Evolutionary conservation across 1,139 yeast species (phyloP).

Genomic region (Pneumocystis oryctolagi): DNA sequence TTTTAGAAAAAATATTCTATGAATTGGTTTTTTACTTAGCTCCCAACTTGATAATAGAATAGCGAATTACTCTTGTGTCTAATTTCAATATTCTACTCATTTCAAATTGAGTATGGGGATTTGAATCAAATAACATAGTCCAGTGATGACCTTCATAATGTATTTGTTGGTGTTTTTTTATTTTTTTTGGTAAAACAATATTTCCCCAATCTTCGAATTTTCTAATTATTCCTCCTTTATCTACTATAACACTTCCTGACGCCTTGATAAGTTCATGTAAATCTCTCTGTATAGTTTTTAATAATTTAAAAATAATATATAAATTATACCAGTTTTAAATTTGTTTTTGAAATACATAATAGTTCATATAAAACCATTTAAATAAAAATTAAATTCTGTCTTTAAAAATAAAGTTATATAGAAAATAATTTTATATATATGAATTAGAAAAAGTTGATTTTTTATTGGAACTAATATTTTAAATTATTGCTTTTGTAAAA

Average conservation of each 20-base stretch:
- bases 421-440: conserved; percentile 25
- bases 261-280: conserved; percentile 51
- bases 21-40: conserved; percentile 21
- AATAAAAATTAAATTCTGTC: conserved; percentile 9
- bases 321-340: conserved; percentile 19
- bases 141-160: conserved; percentile 87
- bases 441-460: not conserved
- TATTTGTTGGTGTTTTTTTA: conserved; percentile 73
- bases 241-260: conserved; percentile 65
- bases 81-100: conserved; percentile 61
- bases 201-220: conserved; percentile 68
- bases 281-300: conserved; percentile 1
- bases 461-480: not conserved
- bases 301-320: not conserved
- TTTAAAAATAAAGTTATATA: conserved; percentile 45
- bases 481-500: not conserved
- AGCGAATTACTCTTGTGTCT: conserved; percentile 82
- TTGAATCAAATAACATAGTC: conserved; percentile 70
- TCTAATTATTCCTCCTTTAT: conserved; percentile 85
- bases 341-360: conserved; percentile 20
- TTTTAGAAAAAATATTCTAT: not conserved
- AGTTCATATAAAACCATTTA: conserved; percentile 11
- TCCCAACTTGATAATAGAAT: conserved; percentile 56
- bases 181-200: conserved; percentile 61
- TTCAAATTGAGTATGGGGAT: conserved; percentile 75